Evolutionary conservation across 495 filamentous ascomycete genomes (phyloP).

Genomic region (Lindgomyces ingoldianus): DNA sequence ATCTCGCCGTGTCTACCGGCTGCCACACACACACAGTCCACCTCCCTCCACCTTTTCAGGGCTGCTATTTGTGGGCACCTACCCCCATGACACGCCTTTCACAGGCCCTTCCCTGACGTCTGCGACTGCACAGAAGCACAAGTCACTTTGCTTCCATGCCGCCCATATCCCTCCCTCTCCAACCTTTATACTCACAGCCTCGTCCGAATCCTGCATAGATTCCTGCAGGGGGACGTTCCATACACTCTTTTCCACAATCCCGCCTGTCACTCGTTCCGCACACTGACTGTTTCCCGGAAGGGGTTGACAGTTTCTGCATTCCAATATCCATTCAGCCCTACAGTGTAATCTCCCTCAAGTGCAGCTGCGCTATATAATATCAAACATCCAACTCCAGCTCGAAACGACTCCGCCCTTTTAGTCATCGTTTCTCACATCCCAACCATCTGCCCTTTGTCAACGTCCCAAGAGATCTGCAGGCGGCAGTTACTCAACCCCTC

Average conservation of each 20-base stretch:
- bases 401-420: constrained; percentile 25
- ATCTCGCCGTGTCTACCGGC: constrained; percentile 26
- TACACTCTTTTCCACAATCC: constrained; percentile 25
- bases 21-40: constrained; percentile 9
- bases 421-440: constrained; percentile 28
- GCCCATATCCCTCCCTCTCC: constrained; percentile 8
- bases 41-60: constrained; percentile 6
- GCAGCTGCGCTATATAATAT: constrained; percentile 29
- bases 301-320: not conserved
- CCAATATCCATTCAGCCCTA: constrained; percentile 36
- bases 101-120: constrained; percentile 22
- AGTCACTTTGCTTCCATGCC: constrained; percentile 32
- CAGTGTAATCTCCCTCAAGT: constrained; percentile 22
- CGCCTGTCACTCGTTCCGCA: constrained; percentile 22
- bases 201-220: constrained; percentile 34
- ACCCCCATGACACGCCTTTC: constrained; percentile 16
- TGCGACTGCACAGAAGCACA: constrained; percentile 30
- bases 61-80: constrained; percentile 31
- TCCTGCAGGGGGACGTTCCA: constrained; percentile 33
- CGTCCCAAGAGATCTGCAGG: constrained; percentile 34
- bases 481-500: constrained; percentile 35
- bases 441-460: constrained; percentile 21
- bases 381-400: constrained; percentile 27
- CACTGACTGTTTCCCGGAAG: constrained; percentile 18
- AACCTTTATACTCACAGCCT: constrained; percentile 34